Evolutionary conservation across 2,329 filamentous ascomycete genomes (phyloP).

Genomic region (Coleophoma eucalyptorum): DNA sequence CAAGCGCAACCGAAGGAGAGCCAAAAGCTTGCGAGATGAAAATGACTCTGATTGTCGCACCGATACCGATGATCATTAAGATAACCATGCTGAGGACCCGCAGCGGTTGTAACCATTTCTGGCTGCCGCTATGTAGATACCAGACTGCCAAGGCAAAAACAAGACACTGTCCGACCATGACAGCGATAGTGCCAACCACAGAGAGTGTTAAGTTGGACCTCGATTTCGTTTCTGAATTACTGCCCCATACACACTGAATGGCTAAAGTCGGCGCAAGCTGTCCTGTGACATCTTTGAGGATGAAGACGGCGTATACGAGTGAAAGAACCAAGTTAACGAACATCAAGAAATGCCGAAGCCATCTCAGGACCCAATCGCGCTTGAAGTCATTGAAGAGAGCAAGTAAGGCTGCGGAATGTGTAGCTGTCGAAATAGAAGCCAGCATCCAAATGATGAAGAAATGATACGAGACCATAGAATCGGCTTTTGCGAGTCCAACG

Average conservation of each 20-base stretch:
- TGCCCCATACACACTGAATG: constrained; percentile 57
- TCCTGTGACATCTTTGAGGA: constrained; percentile 92
- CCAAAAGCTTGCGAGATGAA: constrained; percentile 59
- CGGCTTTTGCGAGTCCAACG: constrained; percentile 56
- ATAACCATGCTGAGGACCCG: constrained; percentile 50
- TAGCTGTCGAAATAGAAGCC: constrained; percentile 59
- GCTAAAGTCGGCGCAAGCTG: constrained; percentile 59
- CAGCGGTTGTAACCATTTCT: constrained; percentile 49
- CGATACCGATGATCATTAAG: constrained; percentile 48
- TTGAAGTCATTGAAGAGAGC: constrained; percentile 63
- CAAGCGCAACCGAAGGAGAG: constrained; percentile 42
- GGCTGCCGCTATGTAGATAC: constrained; percentile 56
- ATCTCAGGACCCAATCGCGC: constrained; percentile 62
- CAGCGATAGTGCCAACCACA: constrained; percentile 55
- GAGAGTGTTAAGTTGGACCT: constrained; percentile 40
- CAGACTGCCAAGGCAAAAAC: constrained; percentile 58
- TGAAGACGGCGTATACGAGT: constrained; percentile 83
- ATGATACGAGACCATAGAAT: constrained; percentile 60
- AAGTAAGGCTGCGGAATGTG: constrained; percentile 62
- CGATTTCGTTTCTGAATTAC: constrained; percentile 29
- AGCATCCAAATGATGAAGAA: constrained; percentile 71
- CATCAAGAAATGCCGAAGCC: constrained; percentile 64
- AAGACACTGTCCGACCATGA: constrained; percentile 54
- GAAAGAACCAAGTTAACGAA: constrained; percentile 59
- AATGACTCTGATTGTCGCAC: constrained; percentile 53